These are phyloP conservation scores for Carex pumila DNA, from an alignment of 176 grass and related monocot species.

Conservation along the genomic window DNA sequence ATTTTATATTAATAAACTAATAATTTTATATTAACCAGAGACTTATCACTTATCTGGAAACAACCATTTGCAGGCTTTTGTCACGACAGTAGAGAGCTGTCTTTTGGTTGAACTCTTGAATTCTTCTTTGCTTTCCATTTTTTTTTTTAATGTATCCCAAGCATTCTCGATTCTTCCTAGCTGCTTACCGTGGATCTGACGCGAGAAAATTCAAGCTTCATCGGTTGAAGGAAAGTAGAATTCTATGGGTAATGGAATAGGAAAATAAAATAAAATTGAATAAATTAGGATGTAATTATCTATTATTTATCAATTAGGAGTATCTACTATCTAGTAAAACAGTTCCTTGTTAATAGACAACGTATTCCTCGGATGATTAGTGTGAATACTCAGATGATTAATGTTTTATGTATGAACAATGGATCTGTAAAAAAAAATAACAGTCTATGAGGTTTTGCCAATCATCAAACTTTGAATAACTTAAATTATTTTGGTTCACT, in stretches of 20 bases:
- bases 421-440: not conserved
- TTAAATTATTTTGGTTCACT: not conserved
- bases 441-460: not conserved
- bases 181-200: not conserved
- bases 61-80: not conserved
- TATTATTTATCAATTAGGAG: too few relatives aligned
- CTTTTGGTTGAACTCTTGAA: not conserved
- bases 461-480: not conserved
- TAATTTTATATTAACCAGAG: slow-evolving; percentile 8
- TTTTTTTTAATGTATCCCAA: not conserved
- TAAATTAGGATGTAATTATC: too few relatives aligned
- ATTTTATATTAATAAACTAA: slow-evolving; percentile 15
- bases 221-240: not conserved
- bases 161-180: not conserved
- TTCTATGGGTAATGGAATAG: too few relatives aligned
- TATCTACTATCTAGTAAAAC: too few relatives aligned
- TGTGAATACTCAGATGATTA: too few relatives aligned
- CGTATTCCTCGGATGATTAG: not conserved
- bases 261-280: too few relatives aligned
- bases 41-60: slow-evolving; percentile 15
- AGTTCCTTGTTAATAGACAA: too few relatives aligned
- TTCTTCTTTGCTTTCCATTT: not conserved
- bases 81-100: not conserved
- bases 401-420: not conserved
- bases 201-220: not conserved